These are phyloP conservation scores for Pezicula rhizophila DNA, from an alignment of 2,329 filamentous ascomycete species.

Conservation along the genomic window DNA sequence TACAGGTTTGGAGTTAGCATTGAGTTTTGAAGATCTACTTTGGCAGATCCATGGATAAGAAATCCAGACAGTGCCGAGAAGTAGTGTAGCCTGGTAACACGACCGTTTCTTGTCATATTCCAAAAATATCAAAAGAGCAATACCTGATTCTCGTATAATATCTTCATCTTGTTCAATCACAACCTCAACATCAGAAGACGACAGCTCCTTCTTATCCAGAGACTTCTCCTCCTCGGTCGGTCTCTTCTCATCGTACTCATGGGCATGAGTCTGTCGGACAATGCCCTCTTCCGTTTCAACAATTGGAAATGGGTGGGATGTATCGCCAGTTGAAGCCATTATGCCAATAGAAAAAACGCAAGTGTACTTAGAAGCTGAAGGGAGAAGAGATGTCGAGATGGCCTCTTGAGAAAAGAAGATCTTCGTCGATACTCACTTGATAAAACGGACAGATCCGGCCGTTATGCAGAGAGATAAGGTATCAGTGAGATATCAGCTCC, in stretches of 20 bases:
- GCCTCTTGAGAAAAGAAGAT: no score
- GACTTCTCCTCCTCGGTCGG: not conserved
- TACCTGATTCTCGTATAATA: conserved; percentile 10
- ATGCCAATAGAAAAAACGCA: no score
- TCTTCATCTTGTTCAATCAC: conserved; percentile 7
- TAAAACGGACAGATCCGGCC: no score
- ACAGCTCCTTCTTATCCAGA: conserved; percentile 5
- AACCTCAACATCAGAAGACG: conserved; percentile 6
- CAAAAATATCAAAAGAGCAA: not conserved
- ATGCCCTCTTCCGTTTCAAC: conserved; percentile 1
- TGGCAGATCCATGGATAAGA: not conserved
- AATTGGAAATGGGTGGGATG: conserved; percentile 1
- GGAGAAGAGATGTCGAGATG: no score
- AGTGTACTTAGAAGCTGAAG: no score
- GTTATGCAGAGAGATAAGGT: no score
- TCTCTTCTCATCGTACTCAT: conserved; percentile 1
- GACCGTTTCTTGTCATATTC: not conserved
- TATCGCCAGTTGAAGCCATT: not conserved
- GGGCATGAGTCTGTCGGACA: conserved; percentile 2
- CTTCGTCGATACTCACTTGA: no score
- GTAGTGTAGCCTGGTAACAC: not conserved
- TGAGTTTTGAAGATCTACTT: not conserved
- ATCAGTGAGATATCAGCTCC: no score
- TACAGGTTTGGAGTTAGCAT: not conserved
- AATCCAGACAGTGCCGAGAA: not conserved